Base-by-base conservation (phyloP, 139 green algal genomes). In the Yamagishiella unicocca region DNA sequence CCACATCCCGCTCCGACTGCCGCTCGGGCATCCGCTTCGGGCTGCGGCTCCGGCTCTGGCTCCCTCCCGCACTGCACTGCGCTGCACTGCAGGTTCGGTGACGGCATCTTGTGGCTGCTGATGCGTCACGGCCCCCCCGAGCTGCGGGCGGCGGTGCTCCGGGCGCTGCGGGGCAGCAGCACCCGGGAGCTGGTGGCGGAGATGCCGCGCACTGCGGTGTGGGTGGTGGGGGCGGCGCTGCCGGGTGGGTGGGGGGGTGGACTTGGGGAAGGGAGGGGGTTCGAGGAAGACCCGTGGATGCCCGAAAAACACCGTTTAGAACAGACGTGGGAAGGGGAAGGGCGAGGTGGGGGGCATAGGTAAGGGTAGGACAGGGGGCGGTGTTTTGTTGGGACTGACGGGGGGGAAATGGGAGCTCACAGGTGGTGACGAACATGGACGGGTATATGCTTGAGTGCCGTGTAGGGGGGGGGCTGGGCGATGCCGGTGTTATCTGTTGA, bases 21-120 rank as follows among this genome's bases (percentile, higher is more conserved):
- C n/a, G n/a, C n/a, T n/a, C n/a, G n/a, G n/a, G n/a, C n/a, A n/a
- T n/a, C n/a, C n/a, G n/a, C n/a, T n/a, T n/a, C n/a, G n/a, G n/a
- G n/a, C n/a, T n/a, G n/a, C n/a, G n/a, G n/a, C n/a, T n/a, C n/a
- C n/a, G n/a, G n/a, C n/a, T n/a, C n/a, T n/a, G n/a, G n/a, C n/a
- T n/a, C n/a, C n/a, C n/a, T n/a, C n/a, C n/a, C n/a, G n/a, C n/a
- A n/a, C n/a, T n/a, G n/a, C n/a, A n/a, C n/a, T n/a, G n/a, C n/a
- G n/a, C n/a, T n/a, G n/a, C n/a, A n/a, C n/a, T n/a, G 1, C 76
- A 83, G 76, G 76, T 54, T 37, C 12, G 76, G 35, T 21, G 76
- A 83, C 53, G 76, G 76, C 54, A 83, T 72, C 38, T 24, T 83
- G 76, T 83, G 55, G 54, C 76, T 72, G 37, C 54, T 83, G 54